Conservation (phyloP, 306 rosid species). For the Pyrus communis region DNA sequence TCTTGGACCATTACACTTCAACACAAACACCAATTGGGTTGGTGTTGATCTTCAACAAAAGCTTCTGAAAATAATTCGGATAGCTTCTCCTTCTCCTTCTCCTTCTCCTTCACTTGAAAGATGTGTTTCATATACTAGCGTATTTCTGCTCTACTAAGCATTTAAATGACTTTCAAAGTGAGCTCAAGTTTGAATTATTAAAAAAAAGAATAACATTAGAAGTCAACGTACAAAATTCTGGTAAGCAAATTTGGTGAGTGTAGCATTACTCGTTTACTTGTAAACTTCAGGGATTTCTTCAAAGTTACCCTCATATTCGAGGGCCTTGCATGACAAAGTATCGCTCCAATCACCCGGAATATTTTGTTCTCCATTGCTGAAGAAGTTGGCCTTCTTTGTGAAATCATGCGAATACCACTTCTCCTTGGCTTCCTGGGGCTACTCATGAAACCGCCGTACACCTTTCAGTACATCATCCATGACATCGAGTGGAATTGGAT, state of each 20-base stretch:
- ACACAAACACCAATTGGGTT: no score
- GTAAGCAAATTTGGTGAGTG: not conserved
- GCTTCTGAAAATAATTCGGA: not conserved
- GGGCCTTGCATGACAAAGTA: constrained; percentile 9
- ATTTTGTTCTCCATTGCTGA: constrained; percentile 34
- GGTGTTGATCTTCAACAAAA: no score
- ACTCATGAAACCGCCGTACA: constrained; percentile 40
- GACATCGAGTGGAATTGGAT: constrained; percentile 26
- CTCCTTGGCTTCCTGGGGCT: constrained; percentile 33
- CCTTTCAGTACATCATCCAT: constrained; percentile 26
- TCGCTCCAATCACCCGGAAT: constrained; percentile 23
- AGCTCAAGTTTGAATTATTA: not conserved
- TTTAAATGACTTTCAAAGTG: not conserved
- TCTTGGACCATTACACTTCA: no score
- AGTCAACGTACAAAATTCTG: not conserved
- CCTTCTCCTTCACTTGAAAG: not conserved
- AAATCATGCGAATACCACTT: constrained; percentile 31
- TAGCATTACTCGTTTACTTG: not conserved
- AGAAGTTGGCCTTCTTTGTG: constrained; percentile 20
- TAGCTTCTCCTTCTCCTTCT: not conserved
- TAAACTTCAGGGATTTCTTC: constrained; percentile 16
- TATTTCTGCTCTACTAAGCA: not conserved
- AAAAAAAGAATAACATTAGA: no score
- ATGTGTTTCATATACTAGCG: constrained; percentile 4
- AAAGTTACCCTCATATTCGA: not conserved